A percentile compares a stretch with the other conserved stretches of the same genome.
Conservation (phyloP, 176 grass and related monocot species). For the Avena insularis region DNA sequence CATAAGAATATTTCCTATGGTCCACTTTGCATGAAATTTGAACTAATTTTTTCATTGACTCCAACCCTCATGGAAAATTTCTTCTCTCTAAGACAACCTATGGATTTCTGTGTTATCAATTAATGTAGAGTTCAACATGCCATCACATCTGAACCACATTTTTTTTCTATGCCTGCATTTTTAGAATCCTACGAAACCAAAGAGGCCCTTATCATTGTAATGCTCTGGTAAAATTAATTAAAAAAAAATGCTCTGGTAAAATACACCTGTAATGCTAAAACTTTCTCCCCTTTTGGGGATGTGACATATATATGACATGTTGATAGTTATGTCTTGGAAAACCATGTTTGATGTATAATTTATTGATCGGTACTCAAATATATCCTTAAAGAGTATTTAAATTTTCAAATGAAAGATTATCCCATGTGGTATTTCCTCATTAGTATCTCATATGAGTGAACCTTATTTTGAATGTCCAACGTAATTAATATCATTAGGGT, state of each 20-base stretch:
- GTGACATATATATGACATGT: neutral
- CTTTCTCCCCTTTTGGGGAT: neutral
- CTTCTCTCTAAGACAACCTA: neutral
- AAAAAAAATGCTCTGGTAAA: neutral
- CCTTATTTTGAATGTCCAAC: neutral
- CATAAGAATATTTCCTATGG: neutral
- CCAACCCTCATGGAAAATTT: no score
- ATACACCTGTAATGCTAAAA: neutral
- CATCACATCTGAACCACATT: neutral
- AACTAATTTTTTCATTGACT: neutral
- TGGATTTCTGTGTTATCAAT: neutral
- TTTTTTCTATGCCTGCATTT: neutral
- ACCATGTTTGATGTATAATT: no score
- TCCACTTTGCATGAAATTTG: neutral
- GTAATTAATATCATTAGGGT: neutral
- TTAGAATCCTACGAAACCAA: neutral
- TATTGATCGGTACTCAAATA: no score
- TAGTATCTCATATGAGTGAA: neutral
- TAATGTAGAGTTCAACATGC: neutral
- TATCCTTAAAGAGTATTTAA: neutral
- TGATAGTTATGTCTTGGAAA: neutral
- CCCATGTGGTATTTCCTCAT: neutral
- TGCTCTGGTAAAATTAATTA: no score
- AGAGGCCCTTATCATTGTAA: neutral
- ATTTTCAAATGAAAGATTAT: neutral